A percentile compares a stretch with the other conserved stretches of the same genome.
Conservation (phyloP, 2,329 filamentous ascomycete species). For the Lomentospora prolificans region DNA sequence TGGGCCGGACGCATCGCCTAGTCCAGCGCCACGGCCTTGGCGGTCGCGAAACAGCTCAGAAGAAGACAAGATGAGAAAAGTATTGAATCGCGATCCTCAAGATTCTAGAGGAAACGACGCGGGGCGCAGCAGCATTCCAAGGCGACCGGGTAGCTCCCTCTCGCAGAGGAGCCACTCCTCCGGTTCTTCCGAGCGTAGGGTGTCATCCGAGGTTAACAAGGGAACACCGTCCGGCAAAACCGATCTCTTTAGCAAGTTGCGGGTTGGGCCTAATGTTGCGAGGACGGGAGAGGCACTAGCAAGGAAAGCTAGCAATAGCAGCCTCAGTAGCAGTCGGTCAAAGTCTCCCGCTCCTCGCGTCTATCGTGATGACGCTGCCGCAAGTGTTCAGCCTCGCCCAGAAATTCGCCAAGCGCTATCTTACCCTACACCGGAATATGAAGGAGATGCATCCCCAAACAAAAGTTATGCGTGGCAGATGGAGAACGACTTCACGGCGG, state of each 20-base stretch:
- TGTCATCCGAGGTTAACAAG: slow-evolving; percentile 8
- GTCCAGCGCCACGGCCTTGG: slow-evolving; percentile 38
- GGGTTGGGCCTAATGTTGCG: slow-evolving; percentile 23
- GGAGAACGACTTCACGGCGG: slow-evolving; percentile 48
- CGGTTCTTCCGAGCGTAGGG: background rate
- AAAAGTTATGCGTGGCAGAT: slow-evolving; percentile 47
- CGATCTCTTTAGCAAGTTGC: slow-evolving; percentile 26
- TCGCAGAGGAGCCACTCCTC: slow-evolving; percentile 9
- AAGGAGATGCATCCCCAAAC: slow-evolving; percentile 28
- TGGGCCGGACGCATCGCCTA: slow-evolving; percentile 36
- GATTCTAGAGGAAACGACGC: slow-evolving; percentile 16
- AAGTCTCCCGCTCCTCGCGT: slow-evolving; percentile 8
- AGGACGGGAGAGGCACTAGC: slow-evolving; percentile 23
- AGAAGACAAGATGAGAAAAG: slow-evolving; percentile 20
- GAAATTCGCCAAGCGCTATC: slow-evolving; percentile 6
- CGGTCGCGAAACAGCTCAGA: slow-evolving; percentile 23
- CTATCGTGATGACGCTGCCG: slow-evolving; percentile 1
- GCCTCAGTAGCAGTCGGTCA: slow-evolving; percentile 17
- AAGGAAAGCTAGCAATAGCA: slow-evolving; percentile 25
- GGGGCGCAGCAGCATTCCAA: slow-evolving; percentile 1
- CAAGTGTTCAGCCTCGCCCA: background rate
- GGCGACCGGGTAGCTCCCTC: slow-evolving; percentile 9
- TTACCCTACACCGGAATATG: slow-evolving; percentile 3
- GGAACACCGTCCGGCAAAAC: slow-evolving; percentile 15
- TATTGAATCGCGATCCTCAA: slow-evolving; percentile 20